These are phyloP conservation scores for Rhododendron williamsianum DNA, from an alignment of 148 eudicot genomes.

Conservation along the genomic window DNA sequence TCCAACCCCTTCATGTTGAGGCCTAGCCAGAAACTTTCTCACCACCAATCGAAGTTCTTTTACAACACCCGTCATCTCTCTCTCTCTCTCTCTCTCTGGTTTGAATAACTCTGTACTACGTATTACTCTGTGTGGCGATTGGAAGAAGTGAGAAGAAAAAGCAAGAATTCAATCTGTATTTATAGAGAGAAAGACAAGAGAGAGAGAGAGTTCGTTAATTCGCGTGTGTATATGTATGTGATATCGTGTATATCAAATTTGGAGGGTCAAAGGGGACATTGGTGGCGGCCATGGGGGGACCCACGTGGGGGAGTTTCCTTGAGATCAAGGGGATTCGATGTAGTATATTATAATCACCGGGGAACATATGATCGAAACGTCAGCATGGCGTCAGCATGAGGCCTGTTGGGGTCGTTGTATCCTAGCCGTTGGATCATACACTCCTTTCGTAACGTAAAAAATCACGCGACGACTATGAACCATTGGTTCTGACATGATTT, in stretches of 20 bases:
- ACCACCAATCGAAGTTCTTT: conserved; percentile 48
- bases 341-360: neutral
- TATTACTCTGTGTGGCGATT: neutral
- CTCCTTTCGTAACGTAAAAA: neutral
- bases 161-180: neutral
- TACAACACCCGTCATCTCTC: conserved; percentile 24
- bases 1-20: conserved; percentile 85
- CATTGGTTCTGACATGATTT: neutral
- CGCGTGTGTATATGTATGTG: neutral
- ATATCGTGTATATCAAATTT: neutral
- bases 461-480: neutral
- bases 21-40: conserved; percentile 60
- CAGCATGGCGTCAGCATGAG: conserved; percentile 12
- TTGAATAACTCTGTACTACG: neutral
- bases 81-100: neutral
- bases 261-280: conserved; percentile 13
- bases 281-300: conserved; percentile 5
- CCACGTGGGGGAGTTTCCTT: neutral
- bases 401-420: neutral
- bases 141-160: conserved; percentile 1
- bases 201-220: neutral
- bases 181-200: conserved; percentile 13
- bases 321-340: neutral
- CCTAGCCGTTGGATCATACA: conserved; percentile 8
- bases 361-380: neutral